Conservation (phyloP, 345 rosid species). For the Gossypium stocksii region DNA sequence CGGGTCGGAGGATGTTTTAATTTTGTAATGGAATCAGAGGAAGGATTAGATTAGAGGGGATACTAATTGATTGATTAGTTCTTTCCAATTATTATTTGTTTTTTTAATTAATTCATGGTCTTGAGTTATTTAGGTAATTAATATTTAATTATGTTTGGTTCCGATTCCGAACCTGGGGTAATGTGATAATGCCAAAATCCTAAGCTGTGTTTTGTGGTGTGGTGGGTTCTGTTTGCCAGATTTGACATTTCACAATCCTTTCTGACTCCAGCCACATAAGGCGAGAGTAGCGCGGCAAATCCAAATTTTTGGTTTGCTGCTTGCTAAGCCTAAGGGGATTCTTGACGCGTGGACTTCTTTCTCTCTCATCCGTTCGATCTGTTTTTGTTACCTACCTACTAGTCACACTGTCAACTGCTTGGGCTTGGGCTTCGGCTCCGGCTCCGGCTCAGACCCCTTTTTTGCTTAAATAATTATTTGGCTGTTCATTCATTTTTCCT, state of each 20-base stretch:
- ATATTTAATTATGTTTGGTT: neutral
- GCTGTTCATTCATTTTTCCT: neutral
- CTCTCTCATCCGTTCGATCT: neutral
- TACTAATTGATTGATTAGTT: neutral
- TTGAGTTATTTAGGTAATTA: neutral
- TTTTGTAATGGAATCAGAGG: neutral
- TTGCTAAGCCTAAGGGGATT: neutral
- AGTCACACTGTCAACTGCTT: neutral
- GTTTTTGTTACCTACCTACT: neutral
- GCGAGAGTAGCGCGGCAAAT: constrained; percentile 4
- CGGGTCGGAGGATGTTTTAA: neutral
- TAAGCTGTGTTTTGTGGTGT: constrained; percentile 6
- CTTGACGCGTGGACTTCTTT: neutral
- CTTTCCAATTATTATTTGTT: neutral
- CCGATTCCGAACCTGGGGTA: neutral
- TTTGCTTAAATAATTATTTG: neutral
- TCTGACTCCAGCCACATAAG: neutral
- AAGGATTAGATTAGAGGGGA: neutral
- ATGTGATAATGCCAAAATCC: constrained; percentile 13
- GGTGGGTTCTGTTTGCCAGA: neutral
- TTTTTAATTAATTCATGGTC: neutral
- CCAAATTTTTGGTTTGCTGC: neutral
- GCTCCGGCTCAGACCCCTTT: neutral
- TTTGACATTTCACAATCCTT: neutral
- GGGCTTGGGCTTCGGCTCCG: neutral